Conservation (phyloP, 345 rosid genomes). For the Ceriops decandra region DNA sequence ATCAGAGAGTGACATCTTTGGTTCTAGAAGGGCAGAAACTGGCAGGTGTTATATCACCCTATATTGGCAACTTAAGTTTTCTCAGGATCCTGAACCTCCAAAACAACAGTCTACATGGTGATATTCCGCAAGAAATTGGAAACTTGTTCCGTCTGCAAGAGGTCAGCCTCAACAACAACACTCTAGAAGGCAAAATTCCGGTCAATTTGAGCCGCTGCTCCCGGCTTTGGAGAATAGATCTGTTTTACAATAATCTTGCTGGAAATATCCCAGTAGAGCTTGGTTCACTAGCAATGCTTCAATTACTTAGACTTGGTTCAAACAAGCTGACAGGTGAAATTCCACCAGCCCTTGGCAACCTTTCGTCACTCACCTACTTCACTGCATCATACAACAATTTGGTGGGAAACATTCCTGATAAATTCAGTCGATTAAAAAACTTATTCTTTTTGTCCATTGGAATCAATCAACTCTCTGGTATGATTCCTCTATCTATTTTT, state of each 20-base stretch:
- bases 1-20: constrained; percentile 9
- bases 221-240: background rate
- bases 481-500: constrained; percentile 14
- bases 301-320: background rate
- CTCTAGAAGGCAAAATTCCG: constrained; percentile 11
- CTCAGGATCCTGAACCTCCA: constrained; percentile 1
- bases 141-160: background rate
- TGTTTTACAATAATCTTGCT: background rate
- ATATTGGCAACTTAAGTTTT: constrained; percentile 15
- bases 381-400: constrained; percentile 5
- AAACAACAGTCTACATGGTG: constrained; percentile 1
- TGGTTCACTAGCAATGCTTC: constrained; percentile 6
- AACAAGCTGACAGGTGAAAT: constrained; percentile 3
- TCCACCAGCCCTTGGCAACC: constrained; percentile 12
- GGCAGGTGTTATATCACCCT: constrained; percentile 6
- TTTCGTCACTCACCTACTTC: constrained; percentile 5
- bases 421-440: constrained; percentile 1
- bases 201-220: constrained; percentile 9
- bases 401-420: background rate
- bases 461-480: constrained; percentile 10
- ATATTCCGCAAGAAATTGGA: constrained; percentile 8
- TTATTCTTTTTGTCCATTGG: constrained; percentile 4
- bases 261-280: constrained; percentile 16
- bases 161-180: background rate
- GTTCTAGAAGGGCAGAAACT: background rate